Evolutionary conservation across 345 rosid genomes (phyloP).

Genomic region (Gossypium bickii): DNA sequence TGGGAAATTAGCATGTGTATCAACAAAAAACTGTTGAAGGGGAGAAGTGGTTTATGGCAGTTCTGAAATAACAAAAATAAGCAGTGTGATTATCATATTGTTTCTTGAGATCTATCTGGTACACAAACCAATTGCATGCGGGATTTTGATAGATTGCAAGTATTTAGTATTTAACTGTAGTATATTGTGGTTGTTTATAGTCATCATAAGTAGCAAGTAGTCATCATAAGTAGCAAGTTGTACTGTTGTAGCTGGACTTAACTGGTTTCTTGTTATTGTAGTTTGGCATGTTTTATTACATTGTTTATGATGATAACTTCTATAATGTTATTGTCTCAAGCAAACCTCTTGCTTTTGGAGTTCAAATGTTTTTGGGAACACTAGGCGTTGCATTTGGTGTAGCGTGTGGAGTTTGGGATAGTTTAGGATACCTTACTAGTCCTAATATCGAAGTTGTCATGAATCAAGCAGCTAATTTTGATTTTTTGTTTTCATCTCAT

Average conservation of each 20-base stretch:
- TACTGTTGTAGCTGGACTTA: background rate
- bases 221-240: background rate
- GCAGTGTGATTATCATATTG: background rate
- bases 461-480: background rate
- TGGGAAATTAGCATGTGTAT: background rate
- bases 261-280: background rate
- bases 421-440: background rate
- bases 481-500: background rate
- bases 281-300: background rate
- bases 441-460: background rate
- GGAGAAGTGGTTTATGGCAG: background rate
- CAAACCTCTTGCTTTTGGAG: slow-evolving; percentile 2
- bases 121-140: background rate
- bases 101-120: background rate
- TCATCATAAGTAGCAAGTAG: background rate
- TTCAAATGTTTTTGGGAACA: background rate
- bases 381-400: background rate
- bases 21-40: background rate
- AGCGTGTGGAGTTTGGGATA: background rate
- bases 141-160: background rate
- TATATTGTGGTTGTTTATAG: background rate
- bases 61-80: background rate
- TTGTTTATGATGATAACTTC: background rate
- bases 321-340: background rate
- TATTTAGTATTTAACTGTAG: background rate